Evolutionary conservation across 768 basidiomycete genomes (phyloP), one percentile per base, ranked within the genome.

Genomic region (Pisolithus marmoratus): DNA sequence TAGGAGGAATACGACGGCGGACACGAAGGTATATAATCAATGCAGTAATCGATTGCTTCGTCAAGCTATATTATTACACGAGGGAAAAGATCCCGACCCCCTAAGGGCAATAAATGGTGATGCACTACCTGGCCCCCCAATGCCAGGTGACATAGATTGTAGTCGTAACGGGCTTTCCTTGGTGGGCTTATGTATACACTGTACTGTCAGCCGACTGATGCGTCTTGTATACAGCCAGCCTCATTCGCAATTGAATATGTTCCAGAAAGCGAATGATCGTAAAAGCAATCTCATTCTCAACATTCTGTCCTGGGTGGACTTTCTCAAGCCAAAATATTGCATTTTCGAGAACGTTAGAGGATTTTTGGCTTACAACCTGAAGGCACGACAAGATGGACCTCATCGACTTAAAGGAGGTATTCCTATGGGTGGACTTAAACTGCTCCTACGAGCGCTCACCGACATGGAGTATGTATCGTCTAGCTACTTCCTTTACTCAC

Each of bases 201-300:
- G 29, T 9, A 8, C 52, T 19, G 20, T 29, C 12, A 14, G 41
- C 24, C 31, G 26, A 49, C 14, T 20, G 37, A 22, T 27, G 14
- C n/a, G 27, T 12, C 48, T 11, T 53, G 38, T n/a, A n/a, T n/a
- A 14, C 51, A 90, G 87, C 61, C 88, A 90, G 64, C 77, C 83
- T 3, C 88, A 90, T 60, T 90, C 88, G 0, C 62, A 64, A 1
- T 63, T 90, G 19, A 91, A 91, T 61, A 87, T 82, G 80, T 88
- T 70, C 60, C 79, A 79, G 49, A 80, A 73, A 52, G 83, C 82
- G 6, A 74, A 82, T 54, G 87, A 91, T 58, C 62, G 65, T 17
- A 88, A 87, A 65, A 84, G 78, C 55, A 84, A 82, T 56, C 66
- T 89, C 2, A 81, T 90, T 27, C 70, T 90, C 17, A 88, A 79